Conservation (phyloP, 768 basidiomycete species). For the Ramaria sp. region DNA sequence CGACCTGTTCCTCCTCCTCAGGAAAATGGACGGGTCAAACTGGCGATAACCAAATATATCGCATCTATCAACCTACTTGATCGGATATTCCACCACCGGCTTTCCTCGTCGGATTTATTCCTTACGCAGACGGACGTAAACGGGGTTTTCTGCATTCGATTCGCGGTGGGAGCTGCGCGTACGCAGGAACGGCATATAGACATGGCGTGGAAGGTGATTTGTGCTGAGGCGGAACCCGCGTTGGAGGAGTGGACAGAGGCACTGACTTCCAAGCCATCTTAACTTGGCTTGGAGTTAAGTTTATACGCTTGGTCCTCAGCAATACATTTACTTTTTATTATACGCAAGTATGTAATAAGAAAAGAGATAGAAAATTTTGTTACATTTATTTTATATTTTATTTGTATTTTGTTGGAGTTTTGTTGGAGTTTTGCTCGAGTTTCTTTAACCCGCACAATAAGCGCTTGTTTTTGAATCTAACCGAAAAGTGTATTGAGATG, state of each 20-base stretch:
- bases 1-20: constrained; percentile 34
- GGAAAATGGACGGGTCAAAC: no score
- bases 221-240: constrained; percentile 41
- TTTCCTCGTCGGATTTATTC: constrained; percentile 53
- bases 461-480: no score
- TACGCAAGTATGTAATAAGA: no score
- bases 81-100: constrained; percentile 41
- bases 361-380: no score
- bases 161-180: constrained; percentile 62
- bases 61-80: constrained; percentile 50
- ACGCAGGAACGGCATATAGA: constrained; percentile 57
- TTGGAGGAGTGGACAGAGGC: constrained; percentile 28
- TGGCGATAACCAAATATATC: background rate
- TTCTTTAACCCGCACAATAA: no score
- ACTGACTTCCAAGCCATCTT: background rate
- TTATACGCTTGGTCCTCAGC: no score
- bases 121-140: constrained; percentile 74
- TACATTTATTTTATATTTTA: no score
- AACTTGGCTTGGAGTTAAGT: no score
- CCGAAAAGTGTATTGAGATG: no score
- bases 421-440: no score
- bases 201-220: constrained; percentile 45
- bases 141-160: constrained; percentile 60
- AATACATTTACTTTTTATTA: no score
- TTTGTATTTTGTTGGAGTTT: no score